Evolutionary conservation across 2,329 filamentous ascomycete genomes (phyloP).

Genomic region (Lojkania enalia): DNA sequence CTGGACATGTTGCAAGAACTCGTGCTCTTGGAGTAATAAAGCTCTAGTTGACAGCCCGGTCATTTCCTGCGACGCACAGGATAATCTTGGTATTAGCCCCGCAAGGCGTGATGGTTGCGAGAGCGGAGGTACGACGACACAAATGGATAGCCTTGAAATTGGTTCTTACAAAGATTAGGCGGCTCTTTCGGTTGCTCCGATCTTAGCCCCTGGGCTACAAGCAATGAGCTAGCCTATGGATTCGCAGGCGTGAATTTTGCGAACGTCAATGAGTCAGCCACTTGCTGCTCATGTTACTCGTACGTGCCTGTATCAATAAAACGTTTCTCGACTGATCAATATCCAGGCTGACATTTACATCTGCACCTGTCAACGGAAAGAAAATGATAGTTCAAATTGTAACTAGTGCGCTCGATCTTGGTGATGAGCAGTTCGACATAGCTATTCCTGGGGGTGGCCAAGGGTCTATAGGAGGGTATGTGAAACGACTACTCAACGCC

Average conservation of each 20-base stretch:
- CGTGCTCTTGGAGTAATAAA: conserved; percentile 62
- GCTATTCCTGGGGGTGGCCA: conserved; percentile 57
- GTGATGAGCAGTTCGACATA: conserved; percentile 63
- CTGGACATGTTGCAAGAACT: conserved; percentile 38
- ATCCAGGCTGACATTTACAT: conserved; percentile 56
- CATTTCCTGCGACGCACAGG: conserved; percentile 55
- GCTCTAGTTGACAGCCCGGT: conserved; percentile 55
- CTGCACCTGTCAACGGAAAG: conserved; percentile 59
- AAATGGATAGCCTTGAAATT: background rate
- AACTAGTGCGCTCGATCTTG: conserved; percentile 63
- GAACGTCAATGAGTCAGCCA: conserved; percentile 58
- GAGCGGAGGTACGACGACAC: conserved; percentile 47
- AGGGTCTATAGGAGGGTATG: conserved; percentile 50
- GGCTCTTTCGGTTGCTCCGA: conserved; percentile 59
- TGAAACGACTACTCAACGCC: background rate
- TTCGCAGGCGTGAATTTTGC: conserved; percentile 63
- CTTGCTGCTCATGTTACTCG: conserved; percentile 67
- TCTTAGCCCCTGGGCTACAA: conserved; percentile 63
- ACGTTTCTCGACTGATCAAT: background rate
- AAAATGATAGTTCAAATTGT: conserved; percentile 65
- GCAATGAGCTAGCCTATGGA: conserved; percentile 60
- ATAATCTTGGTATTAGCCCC: conserved; percentile 56
- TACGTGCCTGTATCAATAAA: conserved; percentile 13
- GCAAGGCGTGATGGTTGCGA: conserved; percentile 56
- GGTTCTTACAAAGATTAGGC: conserved; percentile 9